Percentiles rank a stretch among this genome's conserved stretches.
These are phyloP conservation scores for Albophoma yamanashiensis DNA, from an alignment of 2,329 filamentous ascomycete species.

Conservation along the genomic window DNA sequence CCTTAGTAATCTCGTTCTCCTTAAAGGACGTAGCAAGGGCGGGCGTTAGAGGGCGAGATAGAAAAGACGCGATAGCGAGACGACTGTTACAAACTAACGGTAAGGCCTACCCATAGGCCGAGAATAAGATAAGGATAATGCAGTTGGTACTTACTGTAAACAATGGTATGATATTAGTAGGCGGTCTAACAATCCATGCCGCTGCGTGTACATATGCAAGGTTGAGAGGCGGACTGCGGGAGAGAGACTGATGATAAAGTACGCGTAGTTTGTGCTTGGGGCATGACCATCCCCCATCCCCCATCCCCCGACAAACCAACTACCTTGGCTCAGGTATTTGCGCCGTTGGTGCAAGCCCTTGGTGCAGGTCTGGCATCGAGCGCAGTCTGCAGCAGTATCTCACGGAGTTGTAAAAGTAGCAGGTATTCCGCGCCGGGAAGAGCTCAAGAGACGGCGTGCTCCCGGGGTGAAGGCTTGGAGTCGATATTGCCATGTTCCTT, in stretches of 20 bases:
- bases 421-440: background rate
- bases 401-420: background rate
- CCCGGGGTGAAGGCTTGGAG: background rate
- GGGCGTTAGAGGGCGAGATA: too few species aligned
- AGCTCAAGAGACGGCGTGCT: background rate
- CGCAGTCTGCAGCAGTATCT: background rate
- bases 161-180: background rate
- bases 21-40: too few species aligned
- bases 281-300: background rate
- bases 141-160: too few species aligned
- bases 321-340: background rate
- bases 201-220: background rate
- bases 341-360: background rate
- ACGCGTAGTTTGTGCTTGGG: background rate
- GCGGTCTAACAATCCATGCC: background rate
- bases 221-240: background rate
- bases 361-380: background rate
- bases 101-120: too few species aligned
- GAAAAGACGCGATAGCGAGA: too few species aligned
- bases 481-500: background rate
- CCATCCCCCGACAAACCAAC: too few species aligned
- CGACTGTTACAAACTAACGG: too few species aligned
- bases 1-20: too few species aligned
- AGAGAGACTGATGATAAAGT: background rate
- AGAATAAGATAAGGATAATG: too few species aligned